Evolutionary conservation across 2,329 filamentous ascomycete species (phyloP), one percentile per base, ranked within the genome.

Genomic region (Xylariaceae sp.): DNA sequence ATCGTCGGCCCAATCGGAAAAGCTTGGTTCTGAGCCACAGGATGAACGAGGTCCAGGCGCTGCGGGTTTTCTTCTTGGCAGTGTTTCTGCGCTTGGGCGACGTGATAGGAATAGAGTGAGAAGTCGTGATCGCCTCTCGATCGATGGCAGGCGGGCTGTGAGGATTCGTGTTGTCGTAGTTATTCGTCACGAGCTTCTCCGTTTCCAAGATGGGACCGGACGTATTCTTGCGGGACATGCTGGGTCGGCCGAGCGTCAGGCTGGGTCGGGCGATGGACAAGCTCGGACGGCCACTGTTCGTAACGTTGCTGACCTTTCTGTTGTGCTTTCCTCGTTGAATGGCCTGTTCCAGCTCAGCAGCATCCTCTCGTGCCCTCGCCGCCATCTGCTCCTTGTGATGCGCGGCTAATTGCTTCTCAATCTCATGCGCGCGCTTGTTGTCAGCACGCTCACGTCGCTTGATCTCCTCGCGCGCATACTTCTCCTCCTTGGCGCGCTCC

Each of bases 21-120:
- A 83, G 72, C 60, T 79, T 77, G n/a, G 84, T 87, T 61, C 84
- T 77, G 30, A 88, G 70, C 85, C 85, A 88, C 57, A 88, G 76
- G 54, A 87, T 76, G 66, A 88, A 86, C 18, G 78, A 79, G 6
- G 81, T 85, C 84, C 84, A 88, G 45, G 83, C 79, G 62, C 81
- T 77, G 62, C 82, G 82, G 1, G 84, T 87, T 74, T 81, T 84
- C 65, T 77, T 79, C 75, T 86, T 87, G 59, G 82, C 77, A 6
- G 76, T 76, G 66, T 74, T 78, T 59, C 73, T 74, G 58, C 80
- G 74, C 44, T 73, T 70, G 6, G 71, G 57, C 11, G 72, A 72
- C 58, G 77, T 72, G 58, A 82, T 81, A 11, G 73, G 72, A 15
- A 78, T 75, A 2, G 77, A 75, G 15, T 78, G 75, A 15, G 78